Base-by-base conservation (phyloP, 768 basidiomycete species). In the Lactarius sp. region DNA sequence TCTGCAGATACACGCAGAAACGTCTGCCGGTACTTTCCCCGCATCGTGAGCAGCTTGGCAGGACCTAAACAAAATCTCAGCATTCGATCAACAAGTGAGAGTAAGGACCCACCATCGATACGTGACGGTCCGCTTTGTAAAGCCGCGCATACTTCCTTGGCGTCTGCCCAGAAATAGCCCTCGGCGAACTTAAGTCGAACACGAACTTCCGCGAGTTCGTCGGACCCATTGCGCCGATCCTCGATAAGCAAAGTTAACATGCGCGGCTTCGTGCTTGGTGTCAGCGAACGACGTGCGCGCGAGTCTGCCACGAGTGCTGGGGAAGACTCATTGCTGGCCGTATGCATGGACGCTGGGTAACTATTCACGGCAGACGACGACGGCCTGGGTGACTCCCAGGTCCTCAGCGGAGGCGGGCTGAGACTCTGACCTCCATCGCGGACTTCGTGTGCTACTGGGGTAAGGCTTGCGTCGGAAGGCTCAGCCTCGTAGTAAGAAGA, bases 151-250 rank as follows among this genome's bases (percentile, higher is more conserved):
- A 91, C 75, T 41, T 87, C 83, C 66, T 79, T 78, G 2, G 88
- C 86, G 70, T 88, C 83, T 6, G 83, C 88, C 88, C 88, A 90
- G 68, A 80, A 87, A 5, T 85, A 83, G 67, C 82, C 85, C 42
- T 78, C 77, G 5, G 78, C 76, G 6, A 71, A 69, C 69, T 73
- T 81, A 42, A 90, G 72, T n/a, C 80, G 81, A 36, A 89, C 80
- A 42, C 75, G 80, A 20, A 91, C 82, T 71, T 91, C 89, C 1
- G 84, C 84, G 20, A 90, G 77, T 70, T 89, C 88, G 41, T 74
- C 72, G 1, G 74, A 74, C 6, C 80, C 81, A 65, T 77, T 80
- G 41, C 88, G 81, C 54, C 76, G 65, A 66, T 90, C 88, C 59
- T 84, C 80, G 13, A 90, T 88, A 8, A 90, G 77, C 46, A 90